phyloP scores from a whole-genome alignment of 768 basidiomycete species.

The Mycena chlorophos region DNA sequence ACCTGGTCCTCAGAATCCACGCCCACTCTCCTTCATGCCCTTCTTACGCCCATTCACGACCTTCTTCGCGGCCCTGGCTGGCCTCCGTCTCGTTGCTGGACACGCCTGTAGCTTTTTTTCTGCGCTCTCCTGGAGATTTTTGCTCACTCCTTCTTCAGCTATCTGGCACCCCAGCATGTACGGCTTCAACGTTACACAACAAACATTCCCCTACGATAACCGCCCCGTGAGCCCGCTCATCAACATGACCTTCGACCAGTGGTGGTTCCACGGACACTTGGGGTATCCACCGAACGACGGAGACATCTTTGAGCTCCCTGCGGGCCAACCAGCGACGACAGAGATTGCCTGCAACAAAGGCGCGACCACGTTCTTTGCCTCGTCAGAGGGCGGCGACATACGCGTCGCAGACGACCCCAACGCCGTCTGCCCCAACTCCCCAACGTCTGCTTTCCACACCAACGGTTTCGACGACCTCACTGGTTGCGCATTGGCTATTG shows the following conservation, averaged over 20 bases:
- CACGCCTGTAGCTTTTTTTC: constrained; percentile 13
- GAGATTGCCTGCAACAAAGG: constrained; percentile 63
- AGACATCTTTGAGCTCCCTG: constrained; percentile 62
- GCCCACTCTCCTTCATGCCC: constrained; percentile 11
- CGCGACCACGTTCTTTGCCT: constrained; percentile 56
- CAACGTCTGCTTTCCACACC: constrained; percentile 53
- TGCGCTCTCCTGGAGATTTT: background rate
- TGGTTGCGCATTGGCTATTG: constrained; percentile 71
- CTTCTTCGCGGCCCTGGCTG: constrained; percentile 13
- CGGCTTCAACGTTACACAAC: constrained; percentile 64
- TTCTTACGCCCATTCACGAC: constrained; percentile 11
- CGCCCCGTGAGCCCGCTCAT: constrained; percentile 49
- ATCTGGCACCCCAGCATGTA: constrained; percentile 60
- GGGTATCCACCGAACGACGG: constrained; percentile 53
- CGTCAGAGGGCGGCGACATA: constrained; percentile 54
- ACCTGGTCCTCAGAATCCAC: too few species aligned
- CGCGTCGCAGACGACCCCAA: constrained; percentile 48
- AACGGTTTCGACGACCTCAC: constrained; percentile 52
- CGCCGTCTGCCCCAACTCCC: constrained; percentile 51
- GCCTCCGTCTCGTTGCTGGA: constrained; percentile 5
- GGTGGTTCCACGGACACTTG: constrained; percentile 71
- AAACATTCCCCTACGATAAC: constrained; percentile 61
- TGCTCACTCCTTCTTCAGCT: constrained; percentile 31
- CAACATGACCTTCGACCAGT: constrained; percentile 51
- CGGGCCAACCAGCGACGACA: constrained; percentile 51